Base-by-base conservation (phyloP, 179 eudicot species). In the Beta lomatogona region DNA sequence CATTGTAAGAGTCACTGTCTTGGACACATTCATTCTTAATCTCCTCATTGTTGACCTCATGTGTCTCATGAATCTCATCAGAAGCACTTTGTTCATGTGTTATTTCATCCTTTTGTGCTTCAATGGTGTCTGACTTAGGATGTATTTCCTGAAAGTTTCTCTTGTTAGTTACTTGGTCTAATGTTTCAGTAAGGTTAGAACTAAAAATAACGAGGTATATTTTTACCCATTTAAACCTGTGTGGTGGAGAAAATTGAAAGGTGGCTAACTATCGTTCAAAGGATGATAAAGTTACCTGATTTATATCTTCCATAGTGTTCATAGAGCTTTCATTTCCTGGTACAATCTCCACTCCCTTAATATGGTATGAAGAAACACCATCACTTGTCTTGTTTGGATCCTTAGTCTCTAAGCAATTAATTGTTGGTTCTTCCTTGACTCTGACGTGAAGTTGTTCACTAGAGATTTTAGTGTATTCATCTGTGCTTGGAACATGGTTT, bases 281-380 rank as follows among this genome's bases (percentile, higher is more conserved):
- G 41, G 41, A 36, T 36, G 41, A 36, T 58, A 58, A 58, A 58
- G 0, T 58, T 58, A 18, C 61, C 18, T 18, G 61, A 3, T 36
- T 36, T 3, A 36, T 36, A 36, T 36, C 41, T 36, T 36, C 41
- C 41, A 36, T 36, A 15, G 11, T 58, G 61, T 15, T 58, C 61
- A 14, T 58, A n/a, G 8, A 58, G 0, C 18, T 58, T n/a, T 58
- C n/a, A 64, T 64, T 64, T 64, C 4, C 68, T 22, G 10, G 4
- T 68, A 15, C 6, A 68, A 11, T 15, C 10, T 14, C 0, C 21
- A 41, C 72, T 68, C 1, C 72, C 18, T 4, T 41, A 16, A 80
- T 73, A 78, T 80, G 16, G 59, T 53, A 16, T 53, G 73, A 18
- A 19, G 61, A 66, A 64, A 74, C 79, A 74, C 21, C 64, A n/a